Conservation (phyloP, 148 eudicot genomes). For the Cornus controversa region DNA sequence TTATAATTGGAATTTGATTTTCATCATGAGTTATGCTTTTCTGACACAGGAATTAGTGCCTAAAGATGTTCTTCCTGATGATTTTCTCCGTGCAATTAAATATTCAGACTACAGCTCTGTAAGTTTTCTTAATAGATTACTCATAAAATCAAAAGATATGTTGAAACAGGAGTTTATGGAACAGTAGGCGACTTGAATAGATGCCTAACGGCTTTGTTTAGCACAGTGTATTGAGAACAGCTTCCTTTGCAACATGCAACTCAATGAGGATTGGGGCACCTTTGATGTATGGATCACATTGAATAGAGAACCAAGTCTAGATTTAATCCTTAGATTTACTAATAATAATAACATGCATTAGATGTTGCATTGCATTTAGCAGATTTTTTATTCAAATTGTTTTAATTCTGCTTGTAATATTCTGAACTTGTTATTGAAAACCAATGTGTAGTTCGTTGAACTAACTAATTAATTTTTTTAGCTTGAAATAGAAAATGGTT, state of each 20-base stretch:
- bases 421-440: neutral
- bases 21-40: neutral
- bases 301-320: neutral
- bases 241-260: neutral
- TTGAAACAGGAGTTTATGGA: neutral
- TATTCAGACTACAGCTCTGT: conserved; percentile 84
- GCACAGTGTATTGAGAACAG: neutral
- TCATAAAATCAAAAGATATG: neutral
- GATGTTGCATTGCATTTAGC: neutral
- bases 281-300: neutral
- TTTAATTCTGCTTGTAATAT: neutral
- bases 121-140: conserved; percentile 26
- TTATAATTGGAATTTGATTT: neutral
- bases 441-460: too few species aligned
- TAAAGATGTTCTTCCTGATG: conserved; percentile 60
- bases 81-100: conserved; percentile 53
- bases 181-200: neutral
- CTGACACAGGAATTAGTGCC: conserved; percentile 74
- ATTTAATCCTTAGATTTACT: neutral
- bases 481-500: neutral
- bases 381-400: neutral
- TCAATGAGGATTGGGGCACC: neutral
- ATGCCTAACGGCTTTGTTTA: neutral
- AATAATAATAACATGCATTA: neutral
- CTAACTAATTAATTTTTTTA: neutral